phyloP scores from a whole-genome alignment of 192 early-diverging fungal genomes.

The Chytriomyces confervae region DNA sequence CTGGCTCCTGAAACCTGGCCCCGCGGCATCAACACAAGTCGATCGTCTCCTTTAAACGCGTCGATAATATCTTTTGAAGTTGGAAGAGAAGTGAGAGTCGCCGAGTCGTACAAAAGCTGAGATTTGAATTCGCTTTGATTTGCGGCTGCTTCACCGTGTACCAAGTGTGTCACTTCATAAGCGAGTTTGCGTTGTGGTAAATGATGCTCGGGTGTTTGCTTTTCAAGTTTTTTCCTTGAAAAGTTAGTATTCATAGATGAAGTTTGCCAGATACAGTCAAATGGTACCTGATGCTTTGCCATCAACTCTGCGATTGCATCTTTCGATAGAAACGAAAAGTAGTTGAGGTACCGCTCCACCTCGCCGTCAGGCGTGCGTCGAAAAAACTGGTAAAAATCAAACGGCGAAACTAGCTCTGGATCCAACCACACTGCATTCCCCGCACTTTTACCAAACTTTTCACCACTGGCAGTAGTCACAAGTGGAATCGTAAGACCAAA shows the following conservation, averaged over 20 bases:
- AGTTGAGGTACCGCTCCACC: conserved; percentile 73
- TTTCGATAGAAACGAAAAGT: conserved; percentile 81
- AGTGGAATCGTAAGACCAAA: conserved; percentile 89
- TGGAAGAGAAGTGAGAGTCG: conserved; percentile 34
- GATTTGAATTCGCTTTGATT: conserved; percentile 73
- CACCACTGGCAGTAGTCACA: conserved; percentile 83
- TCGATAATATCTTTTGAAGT: conserved; percentile 64
- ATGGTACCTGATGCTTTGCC: conserved; percentile 64
- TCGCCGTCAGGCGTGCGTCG: conserved; percentile 82
- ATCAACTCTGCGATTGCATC: conserved; percentile 67
- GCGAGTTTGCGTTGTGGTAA: conserved; percentile 79
- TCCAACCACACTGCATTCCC: conserved; percentile 97
- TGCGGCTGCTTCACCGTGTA: conserved; percentile 78
- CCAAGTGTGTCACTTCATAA: conserved; percentile 83
- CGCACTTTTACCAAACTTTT: conserved; percentile 97
- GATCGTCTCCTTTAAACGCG: conserved; percentile 74
- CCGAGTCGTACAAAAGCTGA: conserved; percentile 70
- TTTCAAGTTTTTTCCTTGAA: background rate
- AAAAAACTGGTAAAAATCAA: conserved; percentile 94
- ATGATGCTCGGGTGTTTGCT: conserved; percentile 69
- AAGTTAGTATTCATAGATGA: too few relatives aligned
- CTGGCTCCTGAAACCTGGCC: conserved; percentile 52
- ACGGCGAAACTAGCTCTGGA: conserved; percentile 73
- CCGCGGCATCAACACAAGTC: conserved; percentile 58
- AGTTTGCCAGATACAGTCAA: background rate